Percentiles rank a stretch among this genome's conserved stretches.
Conservation (phyloP, 768 basidiomycete genomes). For the Rhodocollybia butyracea region DNA sequence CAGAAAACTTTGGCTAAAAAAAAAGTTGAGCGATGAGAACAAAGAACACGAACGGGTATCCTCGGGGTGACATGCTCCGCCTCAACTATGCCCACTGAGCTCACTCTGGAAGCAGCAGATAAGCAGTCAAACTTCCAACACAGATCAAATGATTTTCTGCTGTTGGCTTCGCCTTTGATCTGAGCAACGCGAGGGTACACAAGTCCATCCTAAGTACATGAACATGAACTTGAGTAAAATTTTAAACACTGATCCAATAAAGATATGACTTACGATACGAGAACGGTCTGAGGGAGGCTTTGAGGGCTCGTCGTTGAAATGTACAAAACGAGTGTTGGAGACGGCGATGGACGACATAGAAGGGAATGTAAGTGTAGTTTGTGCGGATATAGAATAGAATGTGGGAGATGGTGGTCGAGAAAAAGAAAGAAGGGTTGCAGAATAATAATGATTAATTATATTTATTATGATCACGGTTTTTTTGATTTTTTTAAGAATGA, state of each 20-base stretch:
- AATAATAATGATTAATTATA: not conserved
- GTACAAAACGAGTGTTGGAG: constrained; percentile 1
- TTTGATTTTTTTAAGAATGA: too few relatives aligned
- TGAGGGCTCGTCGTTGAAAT: constrained; percentile 8
- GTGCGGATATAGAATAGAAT: not conserved
- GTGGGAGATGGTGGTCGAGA: constrained; percentile 2
- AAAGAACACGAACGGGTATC: not conserved
- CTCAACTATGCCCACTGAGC: not conserved
- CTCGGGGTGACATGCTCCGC: not conserved
- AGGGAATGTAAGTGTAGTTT: constrained; percentile 3
- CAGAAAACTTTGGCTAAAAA: not conserved
- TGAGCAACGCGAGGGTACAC: constrained; percentile 41
- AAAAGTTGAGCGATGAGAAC: not conserved
- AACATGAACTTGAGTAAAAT: too few relatives aligned
- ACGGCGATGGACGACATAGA: constrained; percentile 3
- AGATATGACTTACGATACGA: constrained; percentile 7
- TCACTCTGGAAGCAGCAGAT: constrained; percentile 15
- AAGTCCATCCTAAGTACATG: constrained; percentile 17
- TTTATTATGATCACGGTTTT: not conserved
- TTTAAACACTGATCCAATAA: not conserved
- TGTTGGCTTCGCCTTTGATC: constrained; percentile 28
- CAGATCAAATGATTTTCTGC: constrained; percentile 31
- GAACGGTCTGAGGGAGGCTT: constrained; percentile 7
- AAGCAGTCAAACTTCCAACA: constrained; percentile 32
- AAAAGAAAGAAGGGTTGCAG: constrained; percentile 2